phyloP scores from a whole-genome alignment of 768 basidiomycete species.

The Amanita phalloides region DNA sequence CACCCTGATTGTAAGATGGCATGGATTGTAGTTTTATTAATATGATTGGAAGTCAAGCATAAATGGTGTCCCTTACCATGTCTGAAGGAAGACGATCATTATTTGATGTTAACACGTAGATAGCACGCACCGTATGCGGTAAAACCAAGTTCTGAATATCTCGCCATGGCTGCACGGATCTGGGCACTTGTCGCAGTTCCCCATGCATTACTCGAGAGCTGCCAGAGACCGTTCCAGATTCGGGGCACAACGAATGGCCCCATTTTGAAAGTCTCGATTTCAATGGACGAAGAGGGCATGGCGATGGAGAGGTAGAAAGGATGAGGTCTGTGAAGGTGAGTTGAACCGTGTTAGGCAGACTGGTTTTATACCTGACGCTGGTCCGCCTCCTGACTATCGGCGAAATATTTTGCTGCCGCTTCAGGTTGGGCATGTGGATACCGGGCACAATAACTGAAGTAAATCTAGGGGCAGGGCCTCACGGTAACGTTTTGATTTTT shows the following conservation, averaged over 20 bases:
- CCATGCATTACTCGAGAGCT: slow-evolving; percentile 81
- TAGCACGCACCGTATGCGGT: slow-evolving; percentile 45
- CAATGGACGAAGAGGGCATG: not conserved
- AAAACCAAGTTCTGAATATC: slow-evolving; percentile 50
- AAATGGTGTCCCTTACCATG: slow-evolving; percentile 21
- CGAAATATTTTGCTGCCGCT: not conserved
- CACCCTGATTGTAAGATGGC: slow-evolving; percentile 17
- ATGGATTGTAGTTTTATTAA: not conserved
- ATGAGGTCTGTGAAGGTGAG: not conserved
- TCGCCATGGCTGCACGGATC: slow-evolving; percentile 58
- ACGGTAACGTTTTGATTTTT: not conserved
- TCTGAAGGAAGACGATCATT: slow-evolving; percentile 14
- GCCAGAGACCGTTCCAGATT: slow-evolving; percentile 76
- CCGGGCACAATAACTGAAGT: not conserved
- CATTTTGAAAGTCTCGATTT: slow-evolving; percentile 37
- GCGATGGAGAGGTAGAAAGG: too few species aligned
- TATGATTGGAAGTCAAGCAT: not conserved
- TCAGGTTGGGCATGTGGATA: not conserved
- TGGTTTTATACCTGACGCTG: not conserved
- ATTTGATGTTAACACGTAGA: not conserved
- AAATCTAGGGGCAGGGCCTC: not conserved
- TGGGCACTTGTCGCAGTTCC: slow-evolving; percentile 59
- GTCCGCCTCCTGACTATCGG: not conserved
- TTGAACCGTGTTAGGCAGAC: not conserved
- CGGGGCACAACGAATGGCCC: slow-evolving; percentile 52